phyloP scores from a whole-genome alignment of 73 alveolate species.

The Tetrahymena thermophila region DNA sequence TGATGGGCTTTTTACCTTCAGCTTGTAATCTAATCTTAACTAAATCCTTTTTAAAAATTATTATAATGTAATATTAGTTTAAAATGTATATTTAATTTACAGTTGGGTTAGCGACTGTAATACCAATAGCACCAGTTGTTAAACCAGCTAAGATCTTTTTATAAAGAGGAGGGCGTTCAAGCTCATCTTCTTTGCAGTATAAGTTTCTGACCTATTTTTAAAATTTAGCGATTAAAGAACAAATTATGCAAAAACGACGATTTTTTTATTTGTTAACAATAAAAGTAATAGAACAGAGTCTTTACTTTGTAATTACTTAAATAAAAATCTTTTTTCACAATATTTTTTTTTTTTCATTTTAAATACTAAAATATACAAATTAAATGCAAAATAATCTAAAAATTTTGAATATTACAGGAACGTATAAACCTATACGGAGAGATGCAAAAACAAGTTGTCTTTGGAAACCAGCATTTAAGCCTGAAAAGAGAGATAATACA shows the following conservation, averaged over 20 bases:
- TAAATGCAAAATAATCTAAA: neutral
- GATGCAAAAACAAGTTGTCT: constrained; percentile 67
- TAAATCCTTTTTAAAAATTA: constrained; percentile 21
- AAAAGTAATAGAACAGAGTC: neutral
- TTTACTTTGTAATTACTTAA: neutral
- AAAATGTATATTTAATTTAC: neutral
- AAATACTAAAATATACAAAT: neutral
- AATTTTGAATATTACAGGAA: constrained; percentile 39
- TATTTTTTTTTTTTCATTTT: neutral
- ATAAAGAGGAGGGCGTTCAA: constrained; percentile 48
- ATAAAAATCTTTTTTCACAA: too few species aligned
- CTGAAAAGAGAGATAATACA: constrained; percentile 45
- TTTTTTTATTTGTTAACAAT: too few species aligned
- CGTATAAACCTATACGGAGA: constrained; percentile 59
- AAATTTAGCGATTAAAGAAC: neutral
- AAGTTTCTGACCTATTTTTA: constrained; percentile 12
- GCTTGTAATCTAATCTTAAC: constrained; percentile 57
- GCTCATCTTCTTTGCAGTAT: constrained; percentile 35
- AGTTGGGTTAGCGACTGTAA: constrained; percentile 61
- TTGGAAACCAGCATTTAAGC: constrained; percentile 54
- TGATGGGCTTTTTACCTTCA: constrained; percentile 39
- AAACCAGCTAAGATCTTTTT: constrained; percentile 57
- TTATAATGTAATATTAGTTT: too few species aligned
- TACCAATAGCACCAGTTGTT: constrained; percentile 65
- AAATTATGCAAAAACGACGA: neutral